These are phyloP conservation scores for Termitomyces sp. DNA, from an alignment of 768 basidiomycete genomes.

Conservation along the genomic window DNA sequence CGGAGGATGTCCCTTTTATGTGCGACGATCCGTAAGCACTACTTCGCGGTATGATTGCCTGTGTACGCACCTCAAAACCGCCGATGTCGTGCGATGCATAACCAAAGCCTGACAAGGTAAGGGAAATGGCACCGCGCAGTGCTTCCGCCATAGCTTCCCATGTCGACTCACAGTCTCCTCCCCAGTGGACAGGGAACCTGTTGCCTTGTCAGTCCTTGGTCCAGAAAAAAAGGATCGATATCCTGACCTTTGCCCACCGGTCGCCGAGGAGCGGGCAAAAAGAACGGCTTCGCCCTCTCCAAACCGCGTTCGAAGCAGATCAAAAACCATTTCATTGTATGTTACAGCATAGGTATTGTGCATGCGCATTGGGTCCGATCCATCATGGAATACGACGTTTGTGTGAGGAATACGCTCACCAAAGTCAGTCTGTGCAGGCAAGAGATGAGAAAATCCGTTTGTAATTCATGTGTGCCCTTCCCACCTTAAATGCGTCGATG, in stretches of 20 bases:
- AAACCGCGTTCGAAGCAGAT: slow-evolving; percentile 47
- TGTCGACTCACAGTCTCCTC: slow-evolving; percentile 72
- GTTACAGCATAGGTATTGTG: slow-evolving; percentile 68
- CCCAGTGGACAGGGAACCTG: slow-evolving; percentile 52
- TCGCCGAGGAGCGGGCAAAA: slow-evolving; percentile 63
- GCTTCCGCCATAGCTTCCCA: slow-evolving; percentile 79
- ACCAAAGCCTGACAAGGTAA: slow-evolving; percentile 64
- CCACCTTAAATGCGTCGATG: slow-evolving; percentile 56
- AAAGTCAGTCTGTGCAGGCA: slow-evolving; percentile 54
- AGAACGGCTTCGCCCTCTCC: slow-evolving; percentile 64
- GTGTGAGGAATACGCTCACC: slow-evolving; percentile 72
- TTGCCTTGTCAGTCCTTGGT: background rate
- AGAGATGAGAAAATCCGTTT: background rate
- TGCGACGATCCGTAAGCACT: background rate
- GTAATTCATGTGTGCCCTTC: background rate
- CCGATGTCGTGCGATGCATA: slow-evolving; percentile 76
- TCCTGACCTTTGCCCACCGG: slow-evolving; percentile 58
- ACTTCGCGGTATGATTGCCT: background rate
- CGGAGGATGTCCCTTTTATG: slow-evolving; percentile 51
- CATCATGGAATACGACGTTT: slow-evolving; percentile 56
- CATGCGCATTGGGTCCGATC: slow-evolving; percentile 61
- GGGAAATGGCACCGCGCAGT: slow-evolving; percentile 57
- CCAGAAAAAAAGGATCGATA: background rate
- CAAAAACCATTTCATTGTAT: slow-evolving; percentile 70
- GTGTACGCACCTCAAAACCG: slow-evolving; percentile 53